These are phyloP conservation scores for Pyrenopolyporus hunteri DNA, from an alignment of 495 filamentous ascomycete genomes.

Conservation along the genomic window DNA sequence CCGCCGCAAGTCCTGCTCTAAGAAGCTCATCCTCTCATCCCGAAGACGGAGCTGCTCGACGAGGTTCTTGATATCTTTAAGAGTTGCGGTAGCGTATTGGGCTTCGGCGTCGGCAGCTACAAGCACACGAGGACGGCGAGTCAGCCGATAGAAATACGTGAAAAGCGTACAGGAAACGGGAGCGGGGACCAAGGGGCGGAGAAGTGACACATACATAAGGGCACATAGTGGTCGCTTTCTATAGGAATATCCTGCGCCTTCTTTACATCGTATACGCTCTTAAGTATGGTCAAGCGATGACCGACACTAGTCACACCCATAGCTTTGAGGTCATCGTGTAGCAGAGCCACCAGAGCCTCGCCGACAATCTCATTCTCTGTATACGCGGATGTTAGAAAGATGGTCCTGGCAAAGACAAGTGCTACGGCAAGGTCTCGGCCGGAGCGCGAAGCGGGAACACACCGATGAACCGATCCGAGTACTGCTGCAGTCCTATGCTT, in stretches of 20 bases:
- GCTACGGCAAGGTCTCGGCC: neutral
- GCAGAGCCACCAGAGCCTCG: slow-evolving; percentile 84
- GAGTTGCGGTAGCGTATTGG: slow-evolving; percentile 81
- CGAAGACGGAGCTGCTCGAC: slow-evolving; percentile 84
- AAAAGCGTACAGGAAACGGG: slow-evolving; percentile 1
- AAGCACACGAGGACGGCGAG: slow-evolving; percentile 12
- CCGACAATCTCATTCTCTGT: slow-evolving; percentile 93
- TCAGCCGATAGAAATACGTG: slow-evolving; percentile 35
- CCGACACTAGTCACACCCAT: slow-evolving; percentile 93
- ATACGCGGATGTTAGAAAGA: slow-evolving; percentile 40
- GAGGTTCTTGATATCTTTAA: slow-evolving; percentile 87
- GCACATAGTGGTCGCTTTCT: slow-evolving; percentile 92
- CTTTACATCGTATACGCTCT: slow-evolving; percentile 94
- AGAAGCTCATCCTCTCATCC: slow-evolving; percentile 81
- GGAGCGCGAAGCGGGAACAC: slow-evolving; percentile 39
- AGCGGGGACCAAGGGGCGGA: neutral
- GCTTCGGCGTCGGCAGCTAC: slow-evolving; percentile 87
- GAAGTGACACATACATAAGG: slow-evolving; percentile 71
- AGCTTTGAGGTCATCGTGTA: slow-evolving; percentile 91
- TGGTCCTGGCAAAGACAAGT: slow-evolving; percentile 22
- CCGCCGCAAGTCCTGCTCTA: slow-evolving; percentile 79
- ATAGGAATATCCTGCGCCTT: slow-evolving; percentile 88
- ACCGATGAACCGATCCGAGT: slow-evolving; percentile 83
- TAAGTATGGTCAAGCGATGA: slow-evolving; percentile 91
- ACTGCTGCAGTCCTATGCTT: slow-evolving; percentile 80